Evolutionary conservation across 495 filamentous ascomycete genomes (phyloP), one percentile per base, ranked within the genome.

Genomic region (Podospora tetraspora): DNA sequence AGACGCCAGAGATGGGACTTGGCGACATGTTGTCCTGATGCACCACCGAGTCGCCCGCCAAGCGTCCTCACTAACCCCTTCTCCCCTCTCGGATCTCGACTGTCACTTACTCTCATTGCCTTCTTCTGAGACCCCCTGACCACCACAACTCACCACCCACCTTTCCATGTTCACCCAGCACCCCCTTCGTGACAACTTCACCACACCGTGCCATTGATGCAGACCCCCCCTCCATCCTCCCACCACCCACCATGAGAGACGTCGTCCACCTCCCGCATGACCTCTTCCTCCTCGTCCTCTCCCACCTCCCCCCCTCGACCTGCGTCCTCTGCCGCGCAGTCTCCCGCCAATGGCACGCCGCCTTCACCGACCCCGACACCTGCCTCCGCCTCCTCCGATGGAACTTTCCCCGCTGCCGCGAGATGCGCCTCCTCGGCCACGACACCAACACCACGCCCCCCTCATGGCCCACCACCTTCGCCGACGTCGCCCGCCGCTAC

Each of bases 261-360:
- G 78, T 90, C 43, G 81, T 84, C 13, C 73, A 80, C 7, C 76
- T 85, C n/a, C 83, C 82, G 56, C 79, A 81, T 66, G 87, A 88
- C 27, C 74, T 86, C 3, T 83, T 85, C 57, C 75, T 87, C 19
- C 58, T 87, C 10, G 77, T 90, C 52, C 70, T 83, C 25, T 80
- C 77, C 23, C 80, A 85, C 63, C 80, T 90, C 25, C 67, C 81
- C 2, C 84, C 81, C 3, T 83, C 87, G 11, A 85, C 88, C 69
- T 78, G 84, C 58, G 70, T 89, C 1, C 79, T 82, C 61, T 85
- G 82, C 73, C 87, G 87, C 58, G 80, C 77, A 7, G 88, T 91
- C 27, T 86, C 80, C 12, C 79, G 74, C 59, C 70, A 74, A 13
- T 91, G 88, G 86, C 73, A 82, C 57, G 72, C 77, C 37, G 83